A percentile compares a stretch with the other conserved stretches of the same genome.
Evolutionary conservation across 2,329 filamentous ascomycete species (phyloP).

Genomic region (Colletotrichum kahawae): DNA sequence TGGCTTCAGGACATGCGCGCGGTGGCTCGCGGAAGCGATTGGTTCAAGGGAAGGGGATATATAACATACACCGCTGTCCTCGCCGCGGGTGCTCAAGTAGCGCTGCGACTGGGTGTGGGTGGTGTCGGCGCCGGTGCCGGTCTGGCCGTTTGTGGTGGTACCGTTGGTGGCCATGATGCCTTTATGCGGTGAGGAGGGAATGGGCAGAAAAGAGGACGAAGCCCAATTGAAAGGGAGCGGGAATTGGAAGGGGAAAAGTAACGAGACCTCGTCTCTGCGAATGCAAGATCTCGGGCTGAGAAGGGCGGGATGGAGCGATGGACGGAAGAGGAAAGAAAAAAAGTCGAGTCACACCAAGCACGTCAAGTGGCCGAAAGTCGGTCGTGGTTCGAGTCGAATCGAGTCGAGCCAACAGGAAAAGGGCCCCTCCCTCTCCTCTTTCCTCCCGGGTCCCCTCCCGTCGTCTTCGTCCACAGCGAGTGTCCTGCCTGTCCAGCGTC

Average conservation of each 20-base stretch:
- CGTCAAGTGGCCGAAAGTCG: slow-evolving; percentile 20
- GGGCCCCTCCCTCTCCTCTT: background rate
- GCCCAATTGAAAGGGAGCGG: background rate
- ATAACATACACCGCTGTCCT: slow-evolving; percentile 50
- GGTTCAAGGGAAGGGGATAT: background rate
- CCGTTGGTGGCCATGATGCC: slow-evolving; percentile 47
- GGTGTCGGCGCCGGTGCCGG: slow-evolving; percentile 21
- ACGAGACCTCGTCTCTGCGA: background rate
- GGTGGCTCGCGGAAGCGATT: background rate
- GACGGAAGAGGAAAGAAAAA: slow-evolving; percentile 2
- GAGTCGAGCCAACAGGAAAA: background rate
- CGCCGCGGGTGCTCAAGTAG: slow-evolving; percentile 57
- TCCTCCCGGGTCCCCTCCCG: background rate
- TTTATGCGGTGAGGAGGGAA: background rate
- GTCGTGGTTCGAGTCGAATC: background rate
- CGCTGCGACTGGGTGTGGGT: slow-evolving; percentile 51
- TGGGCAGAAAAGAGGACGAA: background rate
- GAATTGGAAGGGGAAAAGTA: background rate
- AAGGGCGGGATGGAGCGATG: background rate
- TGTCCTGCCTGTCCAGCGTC: background rate
- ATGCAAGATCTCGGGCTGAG: background rate
- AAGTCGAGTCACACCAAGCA: slow-evolving; percentile 16
- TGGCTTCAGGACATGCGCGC: background rate
- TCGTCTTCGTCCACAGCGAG: background rate
- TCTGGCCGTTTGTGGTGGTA: slow-evolving; percentile 34